These are phyloP conservation scores for Monilinia aucupariae DNA, from an alignment of 2,329 filamentous ascomycete species.

Conservation along the genomic window DNA sequence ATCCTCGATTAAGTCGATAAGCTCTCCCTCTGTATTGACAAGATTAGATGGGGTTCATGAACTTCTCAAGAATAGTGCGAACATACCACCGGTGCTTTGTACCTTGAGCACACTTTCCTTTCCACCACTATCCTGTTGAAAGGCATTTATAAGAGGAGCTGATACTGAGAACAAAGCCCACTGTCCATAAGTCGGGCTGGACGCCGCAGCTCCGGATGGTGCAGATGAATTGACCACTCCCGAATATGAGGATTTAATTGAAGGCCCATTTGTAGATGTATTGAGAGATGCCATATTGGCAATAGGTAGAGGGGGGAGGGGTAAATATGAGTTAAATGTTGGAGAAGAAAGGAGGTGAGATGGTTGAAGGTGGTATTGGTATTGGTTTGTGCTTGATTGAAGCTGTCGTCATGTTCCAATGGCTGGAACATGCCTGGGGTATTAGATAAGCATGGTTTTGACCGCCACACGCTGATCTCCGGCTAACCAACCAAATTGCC, in stretches of 20 bases:
- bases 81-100: slow-evolving; percentile 75
- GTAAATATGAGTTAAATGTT: background rate
- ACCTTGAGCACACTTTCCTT: slow-evolving; percentile 97
- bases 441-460: slow-evolving; percentile 8
- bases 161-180: slow-evolving; percentile 95
- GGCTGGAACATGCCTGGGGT: slow-evolving; percentile 4
- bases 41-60: slow-evolving; percentile 8
- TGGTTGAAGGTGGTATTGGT: background rate
- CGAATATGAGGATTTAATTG: slow-evolving; percentile 79
- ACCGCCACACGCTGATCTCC: slow-evolving; percentile 3
- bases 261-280: slow-evolving; percentile 71
- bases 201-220: slow-evolving; percentile 50
- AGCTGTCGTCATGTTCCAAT: slow-evolving; percentile 14
- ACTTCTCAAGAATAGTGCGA: background rate
- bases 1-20: slow-evolving; percentile 85
- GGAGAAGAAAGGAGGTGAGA: background rate
- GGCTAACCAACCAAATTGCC: slow-evolving; percentile 2
- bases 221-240: slow-evolving; percentile 57
- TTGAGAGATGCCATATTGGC: slow-evolving; percentile 70
- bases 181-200: slow-evolving; percentile 77
- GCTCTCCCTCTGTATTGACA: slow-evolving; percentile 67
- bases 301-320: background rate
- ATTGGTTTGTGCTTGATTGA: slow-evolving; percentile 12
- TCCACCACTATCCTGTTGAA: slow-evolving; percentile 70
- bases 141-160: slow-evolving; percentile 85